These are phyloP conservation scores for Antitrichia curtipendula DNA, from an alignment of 225 moss, liverwort and hornwort species.

Conservation along the genomic window DNA sequence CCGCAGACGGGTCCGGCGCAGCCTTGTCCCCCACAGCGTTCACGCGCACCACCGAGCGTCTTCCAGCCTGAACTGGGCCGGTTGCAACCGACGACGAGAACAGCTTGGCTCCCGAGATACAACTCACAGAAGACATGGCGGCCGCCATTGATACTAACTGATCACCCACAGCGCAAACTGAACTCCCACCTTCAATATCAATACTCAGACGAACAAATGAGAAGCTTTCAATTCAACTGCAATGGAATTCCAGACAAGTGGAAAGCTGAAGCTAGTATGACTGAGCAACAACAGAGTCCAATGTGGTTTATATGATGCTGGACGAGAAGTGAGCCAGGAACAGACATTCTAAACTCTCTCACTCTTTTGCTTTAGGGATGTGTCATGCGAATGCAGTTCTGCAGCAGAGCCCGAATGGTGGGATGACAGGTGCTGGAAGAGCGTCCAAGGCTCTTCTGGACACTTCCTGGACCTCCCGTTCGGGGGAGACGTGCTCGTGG, in stretches of 20 bases:
- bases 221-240: not conserved
- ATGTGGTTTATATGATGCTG: not conserved
- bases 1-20: conserved; percentile 13
- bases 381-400: not conserved
- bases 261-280: not conserved
- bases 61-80: not conserved
- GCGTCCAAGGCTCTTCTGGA: not conserved
- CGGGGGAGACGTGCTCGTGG: not conserved
- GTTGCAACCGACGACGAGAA: not conserved
- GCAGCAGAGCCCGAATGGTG: not conserved
- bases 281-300: rapidly evolving
- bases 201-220: not conserved
- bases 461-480: conserved; percentile 12
- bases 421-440: not conserved
- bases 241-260: not conserved
- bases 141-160: conserved; percentile 10
- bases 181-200: not conserved
- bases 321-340: not conserved
- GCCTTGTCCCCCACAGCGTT: conserved; percentile 27
- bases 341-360: not conserved
- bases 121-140: conserved; percentile 26
- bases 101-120: conserved; percentile 15
- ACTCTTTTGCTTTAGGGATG: not conserved
- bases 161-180: not conserved
- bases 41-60: conserved; percentile 11